Percentiles rank a stretch among this genome's conserved stretches.
Conservation (phyloP, 176 grass and related monocot species). For the Otatea glauca region DNA sequence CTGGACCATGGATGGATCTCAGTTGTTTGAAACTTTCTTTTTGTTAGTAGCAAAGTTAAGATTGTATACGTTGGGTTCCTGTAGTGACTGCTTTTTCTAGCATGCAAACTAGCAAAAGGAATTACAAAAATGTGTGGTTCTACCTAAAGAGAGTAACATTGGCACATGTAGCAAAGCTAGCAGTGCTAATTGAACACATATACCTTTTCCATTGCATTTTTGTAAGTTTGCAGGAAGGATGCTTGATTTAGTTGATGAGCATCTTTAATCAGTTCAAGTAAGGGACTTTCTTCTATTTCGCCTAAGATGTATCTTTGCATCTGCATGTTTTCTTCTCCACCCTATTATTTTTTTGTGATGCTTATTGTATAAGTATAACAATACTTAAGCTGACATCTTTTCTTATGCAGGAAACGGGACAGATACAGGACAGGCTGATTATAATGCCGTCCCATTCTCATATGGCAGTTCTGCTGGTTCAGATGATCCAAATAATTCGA, state of each 20-base stretch:
- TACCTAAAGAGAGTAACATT: neutral
- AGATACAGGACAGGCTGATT: conserved; percentile 45
- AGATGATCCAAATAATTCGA: conserved; percentile 44
- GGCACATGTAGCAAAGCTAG: conserved; percentile 21
- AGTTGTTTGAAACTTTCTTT: neutral
- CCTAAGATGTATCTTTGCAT: conserved; percentile 28
- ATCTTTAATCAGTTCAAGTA: conserved; percentile 75
- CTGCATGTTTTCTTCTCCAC: neutral
- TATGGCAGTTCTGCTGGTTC: conserved; percentile 58
- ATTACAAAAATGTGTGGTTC: neutral
- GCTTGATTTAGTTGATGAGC: conserved; percentile 72
- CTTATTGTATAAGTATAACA: neutral
- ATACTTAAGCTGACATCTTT: conserved; percentile 42
- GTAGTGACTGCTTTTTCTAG: conserved; percentile 10
- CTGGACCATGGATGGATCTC: neutral
- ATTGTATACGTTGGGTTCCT: neutral
- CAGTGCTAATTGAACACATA: conserved; percentile 36
- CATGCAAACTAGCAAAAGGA: neutral
- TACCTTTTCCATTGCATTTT: conserved; percentile 45
- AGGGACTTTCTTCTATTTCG: conserved; percentile 56
- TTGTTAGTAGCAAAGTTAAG: neutral
- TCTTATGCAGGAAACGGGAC: conserved; percentile 51
- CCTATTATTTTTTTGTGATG: conserved; percentile 18
- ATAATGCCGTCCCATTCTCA: conserved; percentile 72
- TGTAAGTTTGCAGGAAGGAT: conserved; percentile 78